Evolutionary conservation across 2,329 filamentous ascomycete species (phyloP).

Genomic region (Exophiala oligosperma): DNA sequence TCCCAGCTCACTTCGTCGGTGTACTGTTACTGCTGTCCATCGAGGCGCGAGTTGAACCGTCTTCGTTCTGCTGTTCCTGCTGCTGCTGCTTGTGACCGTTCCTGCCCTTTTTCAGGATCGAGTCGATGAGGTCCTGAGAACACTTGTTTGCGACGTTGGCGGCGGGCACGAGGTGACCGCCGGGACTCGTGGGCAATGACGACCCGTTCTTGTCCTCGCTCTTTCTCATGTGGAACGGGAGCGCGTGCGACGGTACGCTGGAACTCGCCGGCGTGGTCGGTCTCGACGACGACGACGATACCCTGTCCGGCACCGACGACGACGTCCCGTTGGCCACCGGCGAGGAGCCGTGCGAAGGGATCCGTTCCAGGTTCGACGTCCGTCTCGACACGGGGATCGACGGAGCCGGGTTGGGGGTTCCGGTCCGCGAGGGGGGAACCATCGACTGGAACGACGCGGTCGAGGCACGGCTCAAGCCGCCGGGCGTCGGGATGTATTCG

Average conservation of each 20-base stretch:
- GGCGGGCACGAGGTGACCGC: neutral
- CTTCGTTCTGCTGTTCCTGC: neutral
- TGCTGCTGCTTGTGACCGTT: neutral
- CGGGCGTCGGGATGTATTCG: slow-evolving; percentile 17
- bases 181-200: neutral
- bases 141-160: slow-evolving; percentile 11
- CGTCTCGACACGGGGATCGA: slow-evolving; percentile 3
- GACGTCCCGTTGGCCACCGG: neutral
- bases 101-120: slow-evolving; percentile 20
- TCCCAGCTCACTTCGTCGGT: neutral
- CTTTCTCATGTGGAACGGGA: slow-evolving; percentile 1
- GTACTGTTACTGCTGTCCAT: neutral
- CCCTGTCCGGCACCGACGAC: neutral
- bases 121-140: slow-evolving; percentile 20
- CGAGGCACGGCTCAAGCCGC: slow-evolving; percentile 17
- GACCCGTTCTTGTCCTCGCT: slow-evolving; percentile 1
- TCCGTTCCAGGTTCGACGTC: slow-evolving; percentile 3
- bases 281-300: neutral
- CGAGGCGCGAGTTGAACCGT: neutral
- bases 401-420: slow-evolving; percentile 15
- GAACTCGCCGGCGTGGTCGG: neutral
- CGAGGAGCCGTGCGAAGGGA: neutral
- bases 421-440: slow-evolving; percentile 13
- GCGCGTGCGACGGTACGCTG: neutral
- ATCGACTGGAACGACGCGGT: slow-evolving; percentile 19